These are phyloP conservation scores for Aspergillus calidoustus DNA, from an alignment of 2,329 filamentous ascomycete species.

Conservation along the genomic window DNA sequence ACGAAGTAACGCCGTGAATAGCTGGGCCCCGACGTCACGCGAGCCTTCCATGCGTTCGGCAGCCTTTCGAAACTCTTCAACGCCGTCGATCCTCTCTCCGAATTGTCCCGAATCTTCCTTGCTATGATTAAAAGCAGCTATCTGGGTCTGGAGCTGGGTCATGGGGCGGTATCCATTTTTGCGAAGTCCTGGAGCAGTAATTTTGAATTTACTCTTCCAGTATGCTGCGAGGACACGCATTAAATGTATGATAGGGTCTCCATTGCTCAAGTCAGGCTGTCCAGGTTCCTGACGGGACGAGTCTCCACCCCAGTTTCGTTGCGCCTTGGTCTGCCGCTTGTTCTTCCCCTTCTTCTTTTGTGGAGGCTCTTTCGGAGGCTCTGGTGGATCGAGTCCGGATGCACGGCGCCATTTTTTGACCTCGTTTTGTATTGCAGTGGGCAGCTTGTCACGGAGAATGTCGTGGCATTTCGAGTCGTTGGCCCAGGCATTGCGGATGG, in stretches of 20 bases:
- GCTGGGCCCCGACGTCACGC: constrained; percentile 82
- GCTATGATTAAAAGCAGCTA: constrained; percentile 69
- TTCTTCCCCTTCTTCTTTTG: constrained; percentile 44
- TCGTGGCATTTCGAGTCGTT: constrained; percentile 77
- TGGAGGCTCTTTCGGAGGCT: constrained; percentile 42
- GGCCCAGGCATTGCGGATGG: constrained; percentile 80
- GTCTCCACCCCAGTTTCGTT: constrained; percentile 72
- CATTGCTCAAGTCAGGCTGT: constrained; percentile 75
- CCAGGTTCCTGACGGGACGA: constrained; percentile 73
- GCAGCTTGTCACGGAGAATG: constrained; percentile 74
- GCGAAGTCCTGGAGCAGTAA: constrained; percentile 78
- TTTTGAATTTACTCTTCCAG: constrained; percentile 83
- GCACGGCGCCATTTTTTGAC: constrained; percentile 73
- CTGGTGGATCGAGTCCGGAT: constrained; percentile 63
- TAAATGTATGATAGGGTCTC: constrained; percentile 78
- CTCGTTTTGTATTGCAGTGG: constrained; percentile 70
- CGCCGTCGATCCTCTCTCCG: constrained; percentile 73
- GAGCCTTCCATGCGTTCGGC: constrained; percentile 78
- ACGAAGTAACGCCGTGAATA: constrained; percentile 84
- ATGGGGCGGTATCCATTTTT: constrained; percentile 87
- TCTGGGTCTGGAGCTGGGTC: constrained; percentile 73
- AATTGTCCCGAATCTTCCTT: constrained; percentile 66
- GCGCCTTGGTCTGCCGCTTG: constrained; percentile 37
- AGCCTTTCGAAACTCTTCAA: constrained; percentile 69
- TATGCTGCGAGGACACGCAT: constrained; percentile 78